These are phyloP conservation scores for Ustilago tritici DNA, from an alignment of 1,284 basidiomycete genomes.

Conservation along the genomic window DNA sequence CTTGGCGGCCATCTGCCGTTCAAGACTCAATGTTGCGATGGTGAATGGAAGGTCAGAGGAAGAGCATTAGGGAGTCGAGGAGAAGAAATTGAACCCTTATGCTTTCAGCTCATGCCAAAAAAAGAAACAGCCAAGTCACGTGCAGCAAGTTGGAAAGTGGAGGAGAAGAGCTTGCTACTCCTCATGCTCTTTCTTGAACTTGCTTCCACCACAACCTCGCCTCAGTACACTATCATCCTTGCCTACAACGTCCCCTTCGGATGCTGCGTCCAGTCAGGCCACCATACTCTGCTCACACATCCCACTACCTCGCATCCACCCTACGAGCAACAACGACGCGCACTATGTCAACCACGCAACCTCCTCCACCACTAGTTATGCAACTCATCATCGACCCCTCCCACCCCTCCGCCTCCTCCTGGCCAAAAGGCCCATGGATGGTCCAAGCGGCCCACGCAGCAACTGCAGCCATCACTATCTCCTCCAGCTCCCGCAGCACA, in stretches of 20 bases:
- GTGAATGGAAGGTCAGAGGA: background rate
- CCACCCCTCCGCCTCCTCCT: constrained; percentile 64
- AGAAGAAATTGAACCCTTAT: no score
- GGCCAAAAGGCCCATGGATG: constrained; percentile 75
- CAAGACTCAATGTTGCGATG: background rate
- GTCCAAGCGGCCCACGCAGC: constrained; percentile 75
- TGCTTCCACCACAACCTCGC: no score
- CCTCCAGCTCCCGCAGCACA: constrained; percentile 26
- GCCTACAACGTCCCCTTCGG: background rate
- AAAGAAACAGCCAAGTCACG: no score
- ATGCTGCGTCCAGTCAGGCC: background rate
- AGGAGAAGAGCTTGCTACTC: background rate
- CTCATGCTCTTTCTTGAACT: background rate
- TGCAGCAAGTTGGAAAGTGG: no score
- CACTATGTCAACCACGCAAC: constrained; percentile 15
- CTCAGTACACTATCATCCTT: no score
- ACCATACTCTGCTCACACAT: no score
- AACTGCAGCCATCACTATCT: constrained; percentile 68
- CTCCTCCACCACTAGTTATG: constrained; percentile 56
- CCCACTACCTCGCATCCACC: background rate
- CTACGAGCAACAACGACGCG: background rate
- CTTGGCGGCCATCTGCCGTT: background rate
- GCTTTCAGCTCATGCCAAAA: no score
- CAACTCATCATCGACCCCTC: constrained; percentile 63
- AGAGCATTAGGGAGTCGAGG: no score